A percentile compares a stretch with the other conserved stretches of the same genome.
Evolutionary conservation across 805 yeast species (phyloP).

Genomic region (Candida piceae): DNA sequence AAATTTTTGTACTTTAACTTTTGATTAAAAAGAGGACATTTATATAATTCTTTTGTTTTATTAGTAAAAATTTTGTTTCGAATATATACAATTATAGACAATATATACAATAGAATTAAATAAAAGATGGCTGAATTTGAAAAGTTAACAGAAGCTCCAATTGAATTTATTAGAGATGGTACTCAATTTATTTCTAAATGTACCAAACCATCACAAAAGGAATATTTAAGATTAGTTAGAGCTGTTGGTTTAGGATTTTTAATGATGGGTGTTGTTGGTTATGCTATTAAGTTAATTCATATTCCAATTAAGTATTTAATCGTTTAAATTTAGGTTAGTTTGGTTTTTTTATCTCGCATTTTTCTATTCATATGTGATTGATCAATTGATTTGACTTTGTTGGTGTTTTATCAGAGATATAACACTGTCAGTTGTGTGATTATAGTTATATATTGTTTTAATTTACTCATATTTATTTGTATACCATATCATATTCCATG

Average conservation of each 20-base stretch:
- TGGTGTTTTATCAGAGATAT: too few species aligned
- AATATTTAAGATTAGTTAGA: slow-evolving; percentile 80
- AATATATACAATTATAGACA: too few species aligned
- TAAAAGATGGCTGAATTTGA: slow-evolving; percentile 52
- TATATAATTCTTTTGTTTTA: too few species aligned
- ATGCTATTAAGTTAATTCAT: slow-evolving; percentile 88
- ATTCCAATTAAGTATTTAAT: slow-evolving; percentile 95
- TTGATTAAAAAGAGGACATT: background rate
- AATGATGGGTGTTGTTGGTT: slow-evolving; percentile 97
- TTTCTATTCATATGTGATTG: too few species aligned
- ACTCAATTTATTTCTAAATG: slow-evolving; percentile 83
- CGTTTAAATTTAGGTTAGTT: slow-evolving; percentile 47
- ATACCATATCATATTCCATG: too few species aligned
- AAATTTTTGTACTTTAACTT: background rate
- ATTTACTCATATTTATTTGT: too few species aligned
- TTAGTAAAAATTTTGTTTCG: too few species aligned
- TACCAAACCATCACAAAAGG: slow-evolving; percentile 88
- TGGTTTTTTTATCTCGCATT: too few species aligned
- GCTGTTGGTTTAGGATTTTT: slow-evolving; percentile 96
- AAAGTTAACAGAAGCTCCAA: slow-evolving; percentile 79
- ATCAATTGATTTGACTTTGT: too few species aligned
- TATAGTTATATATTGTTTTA: too few species aligned
- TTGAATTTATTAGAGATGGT: slow-evolving; percentile 89
- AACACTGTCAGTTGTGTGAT: too few species aligned
- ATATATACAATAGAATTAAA: too few species aligned